These are phyloP conservation scores for Cynara cardunculus DNA, from an alignment of 129 eudicot species.

Conservation along the genomic window DNA sequence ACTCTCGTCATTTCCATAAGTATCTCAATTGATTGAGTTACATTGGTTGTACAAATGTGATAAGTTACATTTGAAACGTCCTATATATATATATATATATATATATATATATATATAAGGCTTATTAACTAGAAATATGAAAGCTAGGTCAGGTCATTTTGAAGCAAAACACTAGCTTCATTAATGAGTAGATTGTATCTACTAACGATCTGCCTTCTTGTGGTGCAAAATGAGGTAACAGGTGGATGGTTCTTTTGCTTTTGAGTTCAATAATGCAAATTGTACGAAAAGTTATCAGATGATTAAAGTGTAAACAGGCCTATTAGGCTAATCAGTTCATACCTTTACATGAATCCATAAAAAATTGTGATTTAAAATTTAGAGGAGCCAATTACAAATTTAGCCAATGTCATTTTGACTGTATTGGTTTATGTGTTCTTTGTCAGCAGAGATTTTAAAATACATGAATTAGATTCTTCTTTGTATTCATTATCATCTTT, in stretches of 20 bases:
- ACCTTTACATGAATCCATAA: not conserved
- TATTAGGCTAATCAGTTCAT: conserved; percentile 1
- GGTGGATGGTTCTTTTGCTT: conserved; percentile 23
- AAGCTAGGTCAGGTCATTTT: not conserved
- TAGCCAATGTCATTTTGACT: not conserved
- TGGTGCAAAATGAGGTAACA: not conserved
- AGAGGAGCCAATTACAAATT: not conserved
- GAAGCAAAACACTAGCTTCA: not conserved
- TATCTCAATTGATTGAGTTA: too few species aligned
- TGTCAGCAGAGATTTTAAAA: not conserved
- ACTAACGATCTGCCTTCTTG: not conserved
- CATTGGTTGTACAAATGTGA: too few species aligned
- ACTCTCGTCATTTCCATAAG: too few species aligned
- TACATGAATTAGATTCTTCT: not conserved
- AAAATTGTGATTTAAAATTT: conserved; percentile 9
- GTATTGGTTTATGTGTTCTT: not conserved
- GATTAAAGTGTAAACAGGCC: not conserved
- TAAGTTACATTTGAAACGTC: too few species aligned
- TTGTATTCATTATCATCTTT: not conserved
- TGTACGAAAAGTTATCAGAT: not conserved
- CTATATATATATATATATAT: not conserved
- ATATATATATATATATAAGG: not conserved
- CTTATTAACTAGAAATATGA: not conserved
- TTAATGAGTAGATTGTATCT: not conserved
- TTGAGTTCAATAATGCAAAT: conserved; percentile 8